A percentile compares a stretch with the other conserved stretches of the same genome.
Conservation (phyloP, 805 yeast species). For the Saccharomyces kudriavzevii region DNA sequence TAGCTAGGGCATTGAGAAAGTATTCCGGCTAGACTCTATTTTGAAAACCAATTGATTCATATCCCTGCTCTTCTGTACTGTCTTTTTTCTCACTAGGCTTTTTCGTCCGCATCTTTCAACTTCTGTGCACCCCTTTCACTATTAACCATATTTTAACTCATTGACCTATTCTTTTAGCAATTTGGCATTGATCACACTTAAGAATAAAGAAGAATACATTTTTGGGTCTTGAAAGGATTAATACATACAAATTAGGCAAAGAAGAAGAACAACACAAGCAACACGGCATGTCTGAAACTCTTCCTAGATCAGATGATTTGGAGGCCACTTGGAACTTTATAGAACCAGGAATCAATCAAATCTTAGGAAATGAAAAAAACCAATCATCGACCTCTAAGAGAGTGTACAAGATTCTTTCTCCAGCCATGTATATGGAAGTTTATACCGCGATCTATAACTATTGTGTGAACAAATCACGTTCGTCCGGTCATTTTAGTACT, state of each 20-base stretch:
- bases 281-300: slow-evolving; percentile 21
- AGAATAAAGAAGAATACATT: neutral
- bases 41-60: neutral
- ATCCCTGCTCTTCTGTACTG: neutral
- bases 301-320: slow-evolving; percentile 54
- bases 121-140: neutral
- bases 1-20: neutral
- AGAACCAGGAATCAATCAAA: slow-evolving; percentile 65
- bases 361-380: slow-evolving; percentile 50
- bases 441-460: slow-evolving; percentile 90
- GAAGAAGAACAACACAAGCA: neutral
- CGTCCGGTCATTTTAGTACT: slow-evolving; percentile 34
- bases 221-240: neutral
- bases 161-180: neutral
- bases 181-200: neutral
- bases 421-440: slow-evolving; percentile 76
- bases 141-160: neutral
- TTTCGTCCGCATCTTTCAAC: neutral
- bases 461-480: slow-evolving; percentile 72
- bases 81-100: neutral
- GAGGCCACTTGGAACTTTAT: slow-evolving; percentile 70
- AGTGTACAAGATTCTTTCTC: slow-evolving; percentile 57
- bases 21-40: neutral
- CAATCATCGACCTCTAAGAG: slow-evolving; percentile 14
- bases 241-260: neutral